Evolutionary conservation across 768 basidiomycete genomes (phyloP), one percentile per base, ranked within the genome.

Genomic region (Tylopilus balloui): DNA sequence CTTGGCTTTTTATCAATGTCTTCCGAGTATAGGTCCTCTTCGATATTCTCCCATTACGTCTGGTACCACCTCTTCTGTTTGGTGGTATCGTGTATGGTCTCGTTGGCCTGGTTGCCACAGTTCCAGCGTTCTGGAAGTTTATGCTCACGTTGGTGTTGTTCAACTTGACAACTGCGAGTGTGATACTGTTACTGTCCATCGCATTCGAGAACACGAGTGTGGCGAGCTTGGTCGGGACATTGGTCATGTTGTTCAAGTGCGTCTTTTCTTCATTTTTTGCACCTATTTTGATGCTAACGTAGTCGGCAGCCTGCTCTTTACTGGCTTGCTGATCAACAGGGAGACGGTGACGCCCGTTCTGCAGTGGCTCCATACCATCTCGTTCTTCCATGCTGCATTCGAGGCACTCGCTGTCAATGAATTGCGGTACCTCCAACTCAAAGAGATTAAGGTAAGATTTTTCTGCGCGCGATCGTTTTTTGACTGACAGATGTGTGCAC

Each of bases 381-480:
- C 93, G 6, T 98, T 98, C 78, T 99, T 96, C 84, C 96, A 99
- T 71, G 95, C 96, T 20, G 96, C 91, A 0, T 98, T 93, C 57
- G 96, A 99, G 70, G 94, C 90, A 1, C 78, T 99, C 32, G 84
- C 94, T n/a, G 96, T 99, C 49, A 99, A 98, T 64, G 96, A 99
- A 67, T 73, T 99, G 49, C 77, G 94, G 42, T 97, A 96, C 69
- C 71, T 98, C 24, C 90, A 93, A 62, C 73, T 99, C 29, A 92
- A 91, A 65, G 92, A 99, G 63, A 79, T 84, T 56, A 90, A 88
- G 76, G 90, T 91, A 47, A 48, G 83, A 56, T 29, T 29, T 21
- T n/a, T 39, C 3, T 14, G n/a, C 7, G n/a, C 8, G 34, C 37
- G 9, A 17, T 50, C 15, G 11, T 13, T 11, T 19, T 4, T 27